phyloP scores from a whole-genome alignment of 2,329 filamentous ascomycete genomes.

The Cordyceps cateniannulata region DNA sequence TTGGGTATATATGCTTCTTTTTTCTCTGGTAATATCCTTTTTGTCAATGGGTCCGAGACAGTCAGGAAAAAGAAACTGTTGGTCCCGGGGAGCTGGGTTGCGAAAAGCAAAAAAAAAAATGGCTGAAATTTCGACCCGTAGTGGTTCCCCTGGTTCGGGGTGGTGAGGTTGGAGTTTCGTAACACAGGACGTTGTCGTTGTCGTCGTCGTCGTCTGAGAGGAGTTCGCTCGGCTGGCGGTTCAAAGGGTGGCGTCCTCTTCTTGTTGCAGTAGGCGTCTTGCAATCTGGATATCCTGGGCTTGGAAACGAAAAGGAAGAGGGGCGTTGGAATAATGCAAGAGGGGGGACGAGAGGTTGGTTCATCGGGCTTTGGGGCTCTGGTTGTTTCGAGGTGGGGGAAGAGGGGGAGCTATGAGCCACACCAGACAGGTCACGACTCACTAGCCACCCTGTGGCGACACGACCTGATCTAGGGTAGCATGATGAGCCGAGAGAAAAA shows the following conservation, averaged over 20 bases:
- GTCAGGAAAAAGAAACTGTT: neutral
- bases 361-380: neutral
- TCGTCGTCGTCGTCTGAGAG: neutral
- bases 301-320: neutral
- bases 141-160: conserved; percentile 1
- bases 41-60: conserved; percentile 3
- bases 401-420: conserved; percentile 3
- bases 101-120: neutral
- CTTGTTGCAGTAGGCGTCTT: neutral
- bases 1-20: neutral
- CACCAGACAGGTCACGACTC: neutral
- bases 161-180: neutral
- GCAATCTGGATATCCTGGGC: neutral
- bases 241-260: neutral
- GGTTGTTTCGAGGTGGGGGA: neutral
- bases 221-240: neutral
- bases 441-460: conserved; percentile 6
- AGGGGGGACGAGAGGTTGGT: neutral
- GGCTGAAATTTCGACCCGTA: neutral
- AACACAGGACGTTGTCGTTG: neutral
- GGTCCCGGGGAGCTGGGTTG: neutral
- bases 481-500: no score
- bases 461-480: neutral
- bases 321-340: neutral
- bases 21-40: neutral